Conservation (phyloP, 2,329 filamentous ascomycete species). For the Hymenoscyphus scutula region DNA sequence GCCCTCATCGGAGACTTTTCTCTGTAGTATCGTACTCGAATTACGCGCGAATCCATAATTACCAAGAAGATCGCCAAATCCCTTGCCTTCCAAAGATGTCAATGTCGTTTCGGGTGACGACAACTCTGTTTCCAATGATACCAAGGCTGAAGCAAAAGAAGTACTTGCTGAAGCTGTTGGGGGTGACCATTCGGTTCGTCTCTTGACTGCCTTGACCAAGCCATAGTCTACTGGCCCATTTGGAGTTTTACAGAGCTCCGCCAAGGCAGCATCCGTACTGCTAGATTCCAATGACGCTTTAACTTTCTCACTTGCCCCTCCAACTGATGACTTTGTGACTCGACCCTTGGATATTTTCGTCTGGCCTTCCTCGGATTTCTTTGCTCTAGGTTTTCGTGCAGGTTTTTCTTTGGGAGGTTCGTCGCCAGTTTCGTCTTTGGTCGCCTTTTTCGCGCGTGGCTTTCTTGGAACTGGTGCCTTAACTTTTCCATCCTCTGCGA, state of each 20-base stretch:
- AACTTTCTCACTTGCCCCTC: constrained; percentile 24
- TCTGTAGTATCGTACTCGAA: constrained; percentile 12
- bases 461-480: constrained; percentile 20
- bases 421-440: constrained; percentile 12
- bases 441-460: constrained; percentile 25
- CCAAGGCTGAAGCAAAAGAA: constrained; percentile 27
- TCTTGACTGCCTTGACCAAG: constrained; percentile 46
- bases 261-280: not conserved
- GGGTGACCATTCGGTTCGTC: constrained; percentile 68
- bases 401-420: constrained; percentile 23
- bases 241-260: not conserved
- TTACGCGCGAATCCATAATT: constrained; percentile 40
- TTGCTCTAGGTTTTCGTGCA: constrained; percentile 29
- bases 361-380: constrained; percentile 34
- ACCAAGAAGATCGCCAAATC: constrained; percentile 40
- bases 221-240: constrained; percentile 20
- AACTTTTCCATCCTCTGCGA: constrained; percentile 5
- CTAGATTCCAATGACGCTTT: not conserved
- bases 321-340: constrained; percentile 35
- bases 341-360: constrained; percentile 35
- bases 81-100: constrained; percentile 20
- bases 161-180: constrained; percentile 40
- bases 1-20: constrained; percentile 13
- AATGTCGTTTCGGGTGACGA: constrained; percentile 15
- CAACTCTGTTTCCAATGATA: not conserved